These are phyloP conservation scores for Tolypocladium capitatum DNA, from an alignment of 2,329 filamentous ascomycete species.

Conservation along the genomic window DNA sequence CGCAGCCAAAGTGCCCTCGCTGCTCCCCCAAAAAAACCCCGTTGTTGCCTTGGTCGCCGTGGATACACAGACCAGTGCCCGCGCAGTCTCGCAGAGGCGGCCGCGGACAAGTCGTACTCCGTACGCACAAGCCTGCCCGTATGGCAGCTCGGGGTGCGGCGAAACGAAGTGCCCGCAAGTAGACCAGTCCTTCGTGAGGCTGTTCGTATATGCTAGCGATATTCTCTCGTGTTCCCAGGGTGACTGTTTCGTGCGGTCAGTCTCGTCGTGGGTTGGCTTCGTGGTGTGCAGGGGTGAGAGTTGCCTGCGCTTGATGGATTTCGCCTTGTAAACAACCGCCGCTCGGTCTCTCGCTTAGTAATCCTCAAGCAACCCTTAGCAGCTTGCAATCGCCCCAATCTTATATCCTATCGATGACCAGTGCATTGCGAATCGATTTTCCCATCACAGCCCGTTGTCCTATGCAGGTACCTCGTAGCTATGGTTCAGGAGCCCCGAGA, in stretches of 20 bases:
- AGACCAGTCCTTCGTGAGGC: not conserved
- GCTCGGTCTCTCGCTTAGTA: slow-evolving; percentile 2
- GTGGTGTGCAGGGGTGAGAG: slow-evolving; percentile 25
- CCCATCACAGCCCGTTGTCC: not conserved
- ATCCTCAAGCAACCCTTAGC: not conserved
- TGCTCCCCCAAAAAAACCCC: not conserved
- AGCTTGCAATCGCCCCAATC: too few relatives aligned
- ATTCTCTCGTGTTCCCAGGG: slow-evolving; percentile 1
- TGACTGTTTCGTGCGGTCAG: slow-evolving; percentile 5
- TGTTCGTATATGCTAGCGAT: slow-evolving; percentile 1
- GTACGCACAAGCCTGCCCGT: not conserved
- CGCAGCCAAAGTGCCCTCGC: not conserved
- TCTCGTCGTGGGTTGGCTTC: slow-evolving; percentile 10
- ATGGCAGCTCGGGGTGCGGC: not conserved
- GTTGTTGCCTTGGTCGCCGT: not conserved
- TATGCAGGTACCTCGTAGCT: too few relatives aligned
- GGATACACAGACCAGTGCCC: not conserved
- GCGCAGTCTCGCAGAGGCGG: not conserved
- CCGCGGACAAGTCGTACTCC: not conserved
- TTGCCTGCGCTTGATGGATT: slow-evolving; percentile 19
- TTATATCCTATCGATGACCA: not conserved
- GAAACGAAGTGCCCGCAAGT: not conserved
- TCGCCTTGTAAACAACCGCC: slow-evolving; percentile 2
- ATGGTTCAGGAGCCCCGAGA: too few relatives aligned
- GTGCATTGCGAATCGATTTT: not conserved